phyloP scores from a whole-genome alignment of 1,139 yeast species.

The Spathaspora sp. region DNA sequence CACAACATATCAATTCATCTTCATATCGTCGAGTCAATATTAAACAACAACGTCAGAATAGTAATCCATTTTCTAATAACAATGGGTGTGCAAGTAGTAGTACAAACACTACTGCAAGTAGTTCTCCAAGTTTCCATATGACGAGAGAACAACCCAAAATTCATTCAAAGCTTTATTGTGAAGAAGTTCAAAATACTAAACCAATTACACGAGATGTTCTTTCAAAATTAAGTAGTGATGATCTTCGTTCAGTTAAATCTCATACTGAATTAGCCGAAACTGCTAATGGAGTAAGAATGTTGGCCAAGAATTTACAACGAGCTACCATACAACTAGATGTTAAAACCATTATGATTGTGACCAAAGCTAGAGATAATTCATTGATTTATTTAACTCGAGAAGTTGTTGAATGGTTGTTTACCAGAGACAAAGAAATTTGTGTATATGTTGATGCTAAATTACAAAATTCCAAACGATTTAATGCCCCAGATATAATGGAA shows the following conservation, averaged over 20 bases:
- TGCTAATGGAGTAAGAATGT: constrained; percentile 80
- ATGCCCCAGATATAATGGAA: constrained; percentile 40
- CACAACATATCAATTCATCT: constrained; percentile 7
- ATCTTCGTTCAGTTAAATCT: constrained; percentile 51
- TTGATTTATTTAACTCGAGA: constrained; percentile 73
- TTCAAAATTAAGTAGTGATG: constrained; percentile 35
- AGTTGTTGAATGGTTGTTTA: constrained; percentile 72
- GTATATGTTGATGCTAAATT: constrained; percentile 74
- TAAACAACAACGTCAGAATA: background rate
- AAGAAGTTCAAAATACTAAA: constrained; percentile 14
- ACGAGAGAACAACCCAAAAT: constrained; percentile 31
- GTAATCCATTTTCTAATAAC: background rate
- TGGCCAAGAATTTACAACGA: constrained; percentile 70
- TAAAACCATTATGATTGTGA: constrained; percentile 71
- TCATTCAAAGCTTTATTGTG: constrained; percentile 36
- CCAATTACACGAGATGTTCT: constrained; percentile 25
- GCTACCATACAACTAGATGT: constrained; percentile 75
- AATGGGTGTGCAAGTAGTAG: background rate
- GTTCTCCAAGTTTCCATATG: constrained; percentile 13
- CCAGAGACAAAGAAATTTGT: constrained; percentile 44
- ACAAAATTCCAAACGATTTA: constrained; percentile 60
- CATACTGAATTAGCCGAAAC: constrained; percentile 80
- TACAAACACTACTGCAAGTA: constrained; percentile 9
- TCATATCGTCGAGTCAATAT: background rate
- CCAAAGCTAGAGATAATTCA: constrained; percentile 83